Percentiles rank a stretch among this genome's conserved stretches.
These are phyloP conservation scores for Copromyces sp. DNA, from an alignment of 495 filamentous ascomycete genomes.

Conservation along the genomic window DNA sequence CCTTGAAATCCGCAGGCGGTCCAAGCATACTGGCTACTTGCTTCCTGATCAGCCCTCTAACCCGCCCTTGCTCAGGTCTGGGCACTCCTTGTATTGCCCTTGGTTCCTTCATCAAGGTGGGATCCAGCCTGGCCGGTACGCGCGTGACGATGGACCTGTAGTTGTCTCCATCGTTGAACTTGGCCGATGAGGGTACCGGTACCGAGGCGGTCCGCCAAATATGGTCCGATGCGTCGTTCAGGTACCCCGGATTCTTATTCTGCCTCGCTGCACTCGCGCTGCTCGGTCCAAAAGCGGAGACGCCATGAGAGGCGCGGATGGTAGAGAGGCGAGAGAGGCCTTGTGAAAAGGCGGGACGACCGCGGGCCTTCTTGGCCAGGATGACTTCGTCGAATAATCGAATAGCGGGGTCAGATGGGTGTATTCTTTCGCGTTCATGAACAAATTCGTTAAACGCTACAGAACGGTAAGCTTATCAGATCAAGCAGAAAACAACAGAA, in stretches of 20 bases:
- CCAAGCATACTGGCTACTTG: constrained; percentile 62
- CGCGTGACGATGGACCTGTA: constrained; percentile 42
- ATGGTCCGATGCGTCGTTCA: constrained; percentile 81
- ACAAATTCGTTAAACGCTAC: constrained; percentile 93
- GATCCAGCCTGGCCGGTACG: constrained; percentile 73
- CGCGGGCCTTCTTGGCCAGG: constrained; percentile 84
- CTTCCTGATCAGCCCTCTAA: constrained; percentile 51
- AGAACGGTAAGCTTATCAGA: background rate
- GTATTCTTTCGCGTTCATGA: constrained; percentile 69
- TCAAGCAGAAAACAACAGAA: constrained; percentile 6
- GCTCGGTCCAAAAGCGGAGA: constrained; percentile 23
- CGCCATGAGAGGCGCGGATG: constrained; percentile 33
- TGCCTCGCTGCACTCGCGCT: constrained; percentile 22
- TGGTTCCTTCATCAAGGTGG: constrained; percentile 79
- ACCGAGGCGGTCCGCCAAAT: constrained; percentile 86
- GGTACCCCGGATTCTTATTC: constrained; percentile 52
- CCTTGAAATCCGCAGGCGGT: constrained; percentile 14
- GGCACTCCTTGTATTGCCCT: constrained; percentile 66
- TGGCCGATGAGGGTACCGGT: constrained; percentile 58
- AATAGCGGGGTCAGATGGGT: constrained; percentile 51
- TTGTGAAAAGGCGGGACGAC: constrained; percentile 42
- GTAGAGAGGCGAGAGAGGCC: constrained; percentile 45
- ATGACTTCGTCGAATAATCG: constrained; percentile 94
- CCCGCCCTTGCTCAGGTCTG: constrained; percentile 49
- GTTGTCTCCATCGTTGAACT: constrained; percentile 54